These are phyloP conservation scores for Limonomyces culmigenus DNA, from an alignment of 1,284 basidiomycete species.

Conservation along the genomic window DNA sequence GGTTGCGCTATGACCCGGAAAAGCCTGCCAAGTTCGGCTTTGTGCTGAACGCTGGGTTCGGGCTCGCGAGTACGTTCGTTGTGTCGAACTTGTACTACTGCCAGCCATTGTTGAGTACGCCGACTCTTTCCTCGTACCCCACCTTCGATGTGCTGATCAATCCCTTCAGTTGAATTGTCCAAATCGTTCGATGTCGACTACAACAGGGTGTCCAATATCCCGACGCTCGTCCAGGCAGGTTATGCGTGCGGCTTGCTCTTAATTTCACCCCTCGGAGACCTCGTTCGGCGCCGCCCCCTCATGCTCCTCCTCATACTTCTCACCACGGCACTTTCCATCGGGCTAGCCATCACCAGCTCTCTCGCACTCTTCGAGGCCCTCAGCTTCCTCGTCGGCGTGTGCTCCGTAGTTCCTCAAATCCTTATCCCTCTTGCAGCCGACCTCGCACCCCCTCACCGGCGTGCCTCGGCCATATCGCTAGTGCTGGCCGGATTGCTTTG, in stretches of 20 bases:
- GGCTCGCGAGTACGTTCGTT: conserved; percentile 49
- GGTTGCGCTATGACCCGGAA: conserved; percentile 40
- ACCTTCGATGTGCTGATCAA: conserved; percentile 3
- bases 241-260: conserved; percentile 31
- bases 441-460: conserved; percentile 27
- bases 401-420: conserved; percentile 23
- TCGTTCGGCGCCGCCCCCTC: conserved; percentile 30
- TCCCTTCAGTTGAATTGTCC: conserved; percentile 30
- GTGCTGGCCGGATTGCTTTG: conserved; percentile 30
- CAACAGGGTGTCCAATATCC: conserved; percentile 33
- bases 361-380: conserved; percentile 26
- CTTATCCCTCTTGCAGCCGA: conserved; percentile 37
- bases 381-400: conserved; percentile 26
- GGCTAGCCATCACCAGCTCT: conserved; percentile 24
- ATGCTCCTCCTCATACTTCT: conserved; percentile 23
- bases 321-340: conserved; percentile 24
- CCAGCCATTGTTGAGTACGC: conserved; percentile 50
- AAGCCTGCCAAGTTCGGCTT: conserved; percentile 44
- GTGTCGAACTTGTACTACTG: conserved; percentile 58
- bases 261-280: conserved; percentile 34
- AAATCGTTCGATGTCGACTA: conserved; percentile 39
- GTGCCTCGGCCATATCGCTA: conserved; percentile 31
- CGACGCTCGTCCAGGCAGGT: conserved; percentile 33
- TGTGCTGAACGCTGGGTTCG: conserved; percentile 45
- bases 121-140: background rate